These are phyloP conservation scores for Jatropha podagrica DNA, from an alignment of 441 rosid species.

Conservation along the genomic window DNA sequence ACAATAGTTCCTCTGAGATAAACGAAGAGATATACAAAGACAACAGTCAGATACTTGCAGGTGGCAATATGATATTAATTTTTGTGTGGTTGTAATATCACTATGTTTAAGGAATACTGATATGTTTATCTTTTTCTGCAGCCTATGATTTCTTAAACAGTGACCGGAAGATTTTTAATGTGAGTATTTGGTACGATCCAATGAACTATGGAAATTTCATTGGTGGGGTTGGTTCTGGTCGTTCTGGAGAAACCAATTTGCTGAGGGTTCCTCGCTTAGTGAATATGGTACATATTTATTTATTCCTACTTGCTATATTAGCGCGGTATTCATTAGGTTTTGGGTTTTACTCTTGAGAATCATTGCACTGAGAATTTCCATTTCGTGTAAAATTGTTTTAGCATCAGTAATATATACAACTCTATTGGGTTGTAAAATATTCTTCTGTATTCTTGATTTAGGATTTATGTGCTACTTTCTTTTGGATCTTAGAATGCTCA, in stretches of 20 bases:
- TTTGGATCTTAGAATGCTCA: neutral
- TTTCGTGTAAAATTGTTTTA: neutral
- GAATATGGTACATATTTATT: slow-evolving; percentile 60
- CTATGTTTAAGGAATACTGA: slow-evolving; percentile 12
- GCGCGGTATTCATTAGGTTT: neutral
- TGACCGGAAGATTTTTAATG: slow-evolving; percentile 48
- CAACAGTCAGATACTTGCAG: slow-evolving; percentile 68
- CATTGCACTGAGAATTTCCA: neutral
- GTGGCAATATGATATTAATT: slow-evolving; percentile 31
- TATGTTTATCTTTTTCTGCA: slow-evolving; percentile 29
- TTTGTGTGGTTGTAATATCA: neutral
- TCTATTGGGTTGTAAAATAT: neutral
- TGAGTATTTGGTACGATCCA: slow-evolving; percentile 77
- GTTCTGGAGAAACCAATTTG: slow-evolving; percentile 15
- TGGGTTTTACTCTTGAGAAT: neutral
- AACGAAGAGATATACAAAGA: slow-evolving; percentile 68
- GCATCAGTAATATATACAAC: neutral
- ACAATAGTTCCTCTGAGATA: slow-evolving; percentile 59
- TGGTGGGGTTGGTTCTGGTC: no score
- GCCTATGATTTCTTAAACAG: slow-evolving; percentile 82
- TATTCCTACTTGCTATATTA: neutral
- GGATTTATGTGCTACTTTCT: neutral
- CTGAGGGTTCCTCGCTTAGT: slow-evolving; percentile 72
- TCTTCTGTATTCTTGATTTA: neutral
- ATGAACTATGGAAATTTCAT: slow-evolving; percentile 30